A percentile compares a stretch with the other conserved stretches of the same genome.
Conservation (phyloP, 129 eudicot genomes). For the Flaveria trinervia region DNA sequence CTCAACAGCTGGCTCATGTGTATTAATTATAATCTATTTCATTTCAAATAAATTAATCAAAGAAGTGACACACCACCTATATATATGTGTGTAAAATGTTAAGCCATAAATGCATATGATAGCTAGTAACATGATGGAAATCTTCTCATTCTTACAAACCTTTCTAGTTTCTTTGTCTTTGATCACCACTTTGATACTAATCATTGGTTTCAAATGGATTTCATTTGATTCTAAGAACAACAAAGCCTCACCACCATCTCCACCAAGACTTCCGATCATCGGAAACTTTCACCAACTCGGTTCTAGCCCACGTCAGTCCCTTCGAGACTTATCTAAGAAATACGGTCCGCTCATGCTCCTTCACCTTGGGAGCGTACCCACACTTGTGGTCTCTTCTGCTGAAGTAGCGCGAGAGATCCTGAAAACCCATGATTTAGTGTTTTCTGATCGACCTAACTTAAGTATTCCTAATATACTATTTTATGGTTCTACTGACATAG, state of each 20-base stretch:
- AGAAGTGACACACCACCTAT: background rate
- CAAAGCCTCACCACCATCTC: background rate
- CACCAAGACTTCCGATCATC: background rate
- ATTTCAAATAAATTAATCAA: background rate
- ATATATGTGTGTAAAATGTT: background rate
- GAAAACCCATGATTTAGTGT: conserved; percentile 4
- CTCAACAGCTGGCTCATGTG: background rate
- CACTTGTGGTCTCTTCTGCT: background rate
- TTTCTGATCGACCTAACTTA: background rate
- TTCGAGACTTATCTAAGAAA: background rate
- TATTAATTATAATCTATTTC: too few relatives aligned
- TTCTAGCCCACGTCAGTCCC: background rate
- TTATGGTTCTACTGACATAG: conserved; percentile 1
- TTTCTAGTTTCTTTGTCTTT: background rate
- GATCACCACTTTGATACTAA: background rate
- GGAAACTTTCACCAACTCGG: background rate
- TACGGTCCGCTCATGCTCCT: conserved; percentile 8
- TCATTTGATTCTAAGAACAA: background rate
- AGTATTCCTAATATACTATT: conserved; percentile 6
- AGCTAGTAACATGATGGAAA: background rate
- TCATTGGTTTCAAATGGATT: conserved; percentile 1
- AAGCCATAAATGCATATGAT: background rate
- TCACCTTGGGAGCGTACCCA: background rate
- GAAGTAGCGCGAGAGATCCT: background rate
- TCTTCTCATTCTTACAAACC: background rate